phyloP scores from a whole-genome alignment of 1,284 basidiomycete genomes.

The Ustanciosporium gigantosporum region DNA sequence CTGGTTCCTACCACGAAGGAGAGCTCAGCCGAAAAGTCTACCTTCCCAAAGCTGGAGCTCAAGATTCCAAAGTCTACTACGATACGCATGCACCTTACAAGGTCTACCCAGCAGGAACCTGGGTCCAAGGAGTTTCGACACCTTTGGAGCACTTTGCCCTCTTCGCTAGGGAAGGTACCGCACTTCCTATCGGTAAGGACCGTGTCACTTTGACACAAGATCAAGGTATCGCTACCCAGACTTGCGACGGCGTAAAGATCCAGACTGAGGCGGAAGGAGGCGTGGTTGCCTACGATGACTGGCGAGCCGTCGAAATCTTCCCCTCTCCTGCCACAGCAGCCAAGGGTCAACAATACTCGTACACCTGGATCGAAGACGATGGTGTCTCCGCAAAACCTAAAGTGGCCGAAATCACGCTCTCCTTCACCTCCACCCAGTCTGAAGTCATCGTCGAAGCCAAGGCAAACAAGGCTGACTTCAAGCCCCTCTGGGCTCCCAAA shows the following conservation, averaged over 20 bases:
- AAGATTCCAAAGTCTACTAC: constrained; percentile 28
- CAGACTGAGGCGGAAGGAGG: constrained; percentile 61
- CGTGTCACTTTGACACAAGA: constrained; percentile 60
- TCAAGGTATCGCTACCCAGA: constrained; percentile 56
- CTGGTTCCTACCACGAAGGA: constrained; percentile 60
- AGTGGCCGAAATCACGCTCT: constrained; percentile 55
- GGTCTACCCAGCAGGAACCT: constrained; percentile 14
- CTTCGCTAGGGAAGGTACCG: constrained; percentile 62
- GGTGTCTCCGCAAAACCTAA: constrained; percentile 61
- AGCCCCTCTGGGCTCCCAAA: constrained; percentile 61
- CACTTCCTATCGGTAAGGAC: constrained; percentile 62
- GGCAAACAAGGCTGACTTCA: constrained; percentile 56
- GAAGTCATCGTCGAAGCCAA: constrained; percentile 54
- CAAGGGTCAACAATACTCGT: constrained; percentile 38
- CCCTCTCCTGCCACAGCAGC: constrained; percentile 46
- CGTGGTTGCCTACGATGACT: constrained; percentile 62
- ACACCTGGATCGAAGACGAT: constrained; percentile 63
- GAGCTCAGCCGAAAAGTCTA: constrained; percentile 60
- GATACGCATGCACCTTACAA: constrained; percentile 25
- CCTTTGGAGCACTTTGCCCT: constrained; percentile 63
- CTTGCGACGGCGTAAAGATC: constrained; percentile 61
- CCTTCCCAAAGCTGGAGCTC: constrained; percentile 60
- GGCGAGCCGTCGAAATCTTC: constrained; percentile 62
- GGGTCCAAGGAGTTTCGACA: constrained; percentile 57
- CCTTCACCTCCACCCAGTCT: constrained; percentile 45